Evolutionary conservation across 2,329 filamentous ascomycete genomes (phyloP), one percentile per base, ranked within the genome.

Genomic region (Colletotrichum theobromicola): DNA sequence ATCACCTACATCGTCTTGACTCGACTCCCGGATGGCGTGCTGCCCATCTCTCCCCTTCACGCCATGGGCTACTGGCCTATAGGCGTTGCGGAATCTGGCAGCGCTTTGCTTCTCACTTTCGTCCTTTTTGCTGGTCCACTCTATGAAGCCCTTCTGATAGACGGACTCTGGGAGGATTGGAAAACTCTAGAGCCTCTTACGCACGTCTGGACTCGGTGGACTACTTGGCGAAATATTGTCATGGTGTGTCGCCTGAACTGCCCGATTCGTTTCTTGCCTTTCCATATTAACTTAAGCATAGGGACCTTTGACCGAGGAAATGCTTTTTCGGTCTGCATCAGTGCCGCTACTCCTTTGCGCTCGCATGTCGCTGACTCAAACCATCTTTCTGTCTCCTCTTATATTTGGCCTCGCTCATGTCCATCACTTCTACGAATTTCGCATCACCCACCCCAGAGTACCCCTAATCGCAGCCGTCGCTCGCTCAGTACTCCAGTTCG

Each of bases 361-460:
- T 24, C 89, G 89, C 58, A 86, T 91, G 65, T 88, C 89, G 57
- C 80, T 88, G 32, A 77, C 80, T 4, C 86, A 86, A 53, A 95
- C 94, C 77, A 90, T 98, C 80, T 95, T 98, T 84, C 86, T 95
- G 13, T 94, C 95, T 2, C 96, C 96, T 8, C 86, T 98, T 13
- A 93, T 98, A 82, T 98, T 98, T 81, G 96, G 96, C 66, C 92
- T 98, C 58, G 96, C 97, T 9, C 97, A 99, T 85, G 85, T 98
- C 62, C 96, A 99, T 84, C 97, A 99, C 85, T 95, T 98, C 83
- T 98, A 98, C 86, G 97, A 98, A 85, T 98, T 98, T 84, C 90
- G 94, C 71, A 88, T 98, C 72, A 94, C 94, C 2, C 92, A 97
- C 79, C 94, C 95, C 10, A 88, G 91, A 76, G 92, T 93, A 2